Base-by-base conservation (phyloP, 768 basidiomycete genomes). In the Tulasnella sp. region DNA sequence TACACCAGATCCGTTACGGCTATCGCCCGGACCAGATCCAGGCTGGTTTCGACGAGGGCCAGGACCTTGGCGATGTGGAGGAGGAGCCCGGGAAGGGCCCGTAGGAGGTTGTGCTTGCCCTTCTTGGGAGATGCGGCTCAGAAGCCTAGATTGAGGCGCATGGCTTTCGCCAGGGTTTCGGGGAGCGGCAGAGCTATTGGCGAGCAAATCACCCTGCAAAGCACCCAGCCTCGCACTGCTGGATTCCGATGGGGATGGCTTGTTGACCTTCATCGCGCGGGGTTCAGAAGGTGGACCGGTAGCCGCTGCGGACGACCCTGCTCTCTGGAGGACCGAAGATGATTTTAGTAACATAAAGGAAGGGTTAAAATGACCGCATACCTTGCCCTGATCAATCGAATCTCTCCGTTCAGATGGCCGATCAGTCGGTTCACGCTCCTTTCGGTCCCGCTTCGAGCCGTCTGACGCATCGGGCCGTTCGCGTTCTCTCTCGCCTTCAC, bases 221-320 rank as follows among this genome's bases (percentile, higher is more conserved):
- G 52, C 52, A 22, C 52, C 52, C 52, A 59, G 12, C 26, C 52
- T 59, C 32, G 52, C 52, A 1, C 9, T 59, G 29, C 52, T 59
- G 16, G 52, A 22, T 12, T 59, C 52, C 12, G 52, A 32, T 11
- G 16, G 5, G 9, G 52, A 22, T 29, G 52, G 32, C 32, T 59
- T 32, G 26, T 59, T 59, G 22, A 29, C 52, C 22, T 59, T 64
- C 71, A 72, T 72, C 19, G 71, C 71, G 3, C 71, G 71, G 12
- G 71, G 71, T 14, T 39, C 71, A 29, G 71, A 72, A 34, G 71
- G 71, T 17, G 71, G 59, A 5, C 67, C 67, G 6, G 40, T n/a
- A n/a, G n/a, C 17, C 35, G 39, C 42, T 39, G 42, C 19, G 35
- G 64, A 36, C 5, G 67, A n/a, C 35, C 22, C n/a, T n/a, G 67